Evolutionary conservation across 352 stramenopile genomes (phyloP), one percentile per base, ranked within the genome.

Genomic region (Phytophthora uliginosa): DNA sequence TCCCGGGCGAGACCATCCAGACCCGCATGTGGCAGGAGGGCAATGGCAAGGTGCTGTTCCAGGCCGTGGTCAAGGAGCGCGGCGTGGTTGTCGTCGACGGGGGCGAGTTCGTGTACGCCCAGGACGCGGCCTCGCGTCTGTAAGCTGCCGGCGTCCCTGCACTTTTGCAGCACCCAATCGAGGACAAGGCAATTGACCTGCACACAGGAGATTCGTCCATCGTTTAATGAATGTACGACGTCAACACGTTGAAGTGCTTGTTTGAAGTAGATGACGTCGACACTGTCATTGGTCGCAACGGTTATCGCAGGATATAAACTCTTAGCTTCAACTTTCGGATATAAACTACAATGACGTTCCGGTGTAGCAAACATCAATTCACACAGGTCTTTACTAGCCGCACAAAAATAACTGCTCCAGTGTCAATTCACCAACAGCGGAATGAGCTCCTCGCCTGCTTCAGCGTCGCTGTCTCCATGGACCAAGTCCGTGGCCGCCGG

Each of bases 1-100:
- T 92, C 56, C 90, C 92, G n/a, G 92, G 92, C 26, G 88, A 98
- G 67, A 96, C 88, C 24, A 83, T 98, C 36, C 83, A 97, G 79
- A 95, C 85, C 18, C 81, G 82, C 42, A 95, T 97, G 84, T 97
- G 90, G 90, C 72, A 88, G 59, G 77, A 79, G 24, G 66, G 77
- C 50, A 71, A 7, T 18, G 78, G 65, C 54, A 85, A 83, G 12
- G 87, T 95, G 52, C 60, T 83, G 40, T 95, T 97, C 77, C 90
- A 93, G 71, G 83, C 83, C 40, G 74, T 90, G 63, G 90, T 85
- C 45, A 85, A 91, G 73, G 90, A 96, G 69, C 89, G 89, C 67
- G 67, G 88, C 54, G 80, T 89, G 48, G 79, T 95, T 17, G 85
- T 95, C 48, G 82, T 96, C 38, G 88, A 96, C 71, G 85, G 88